These are phyloP conservation scores for Epichloe sibirici DNA, from an alignment of 2,329 filamentous ascomycete genomes.

Conservation along the genomic window DNA sequence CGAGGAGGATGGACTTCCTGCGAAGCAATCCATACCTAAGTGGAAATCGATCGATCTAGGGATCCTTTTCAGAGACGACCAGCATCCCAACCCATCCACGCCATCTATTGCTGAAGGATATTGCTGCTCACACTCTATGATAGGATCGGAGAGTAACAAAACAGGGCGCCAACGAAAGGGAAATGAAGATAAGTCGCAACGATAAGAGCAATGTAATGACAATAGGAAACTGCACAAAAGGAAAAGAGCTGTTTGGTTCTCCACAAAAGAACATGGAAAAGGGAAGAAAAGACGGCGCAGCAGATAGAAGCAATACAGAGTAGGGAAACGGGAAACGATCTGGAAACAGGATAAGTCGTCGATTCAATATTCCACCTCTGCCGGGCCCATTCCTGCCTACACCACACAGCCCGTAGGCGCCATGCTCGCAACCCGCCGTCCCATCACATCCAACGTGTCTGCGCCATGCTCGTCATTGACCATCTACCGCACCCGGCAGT, in stretches of 20 bases:
- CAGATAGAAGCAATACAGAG: neutral
- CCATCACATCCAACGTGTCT: too few relatives aligned
- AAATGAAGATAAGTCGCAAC: neutral
- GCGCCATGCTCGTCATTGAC: neutral
- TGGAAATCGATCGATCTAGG: slow-evolving; percentile 4
- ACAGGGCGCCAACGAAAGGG: neutral
- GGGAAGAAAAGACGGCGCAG: neutral
- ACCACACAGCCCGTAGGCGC: neutral
- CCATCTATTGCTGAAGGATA: neutral
- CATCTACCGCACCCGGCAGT: neutral
- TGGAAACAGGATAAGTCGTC: neutral
- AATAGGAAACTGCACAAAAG: neutral
- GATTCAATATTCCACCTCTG: neutral
- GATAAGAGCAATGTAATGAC: neutral
- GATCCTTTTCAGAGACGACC: slow-evolving; percentile 9
- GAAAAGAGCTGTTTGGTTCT: neutral
- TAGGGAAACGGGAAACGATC: neutral
- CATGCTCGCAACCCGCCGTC: neutral
- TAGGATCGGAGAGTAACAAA: neutral
- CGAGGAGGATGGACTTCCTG: neutral
- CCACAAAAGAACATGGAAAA: neutral
- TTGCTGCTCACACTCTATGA: neutral
- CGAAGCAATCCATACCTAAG: slow-evolving; percentile 6
- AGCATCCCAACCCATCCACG: slow-evolving; percentile 1
- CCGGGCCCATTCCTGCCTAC: neutral